phyloP scores from a whole-genome alignment of 495 filamentous ascomycete genomes.

The Achaetomiella virescens region DNA sequence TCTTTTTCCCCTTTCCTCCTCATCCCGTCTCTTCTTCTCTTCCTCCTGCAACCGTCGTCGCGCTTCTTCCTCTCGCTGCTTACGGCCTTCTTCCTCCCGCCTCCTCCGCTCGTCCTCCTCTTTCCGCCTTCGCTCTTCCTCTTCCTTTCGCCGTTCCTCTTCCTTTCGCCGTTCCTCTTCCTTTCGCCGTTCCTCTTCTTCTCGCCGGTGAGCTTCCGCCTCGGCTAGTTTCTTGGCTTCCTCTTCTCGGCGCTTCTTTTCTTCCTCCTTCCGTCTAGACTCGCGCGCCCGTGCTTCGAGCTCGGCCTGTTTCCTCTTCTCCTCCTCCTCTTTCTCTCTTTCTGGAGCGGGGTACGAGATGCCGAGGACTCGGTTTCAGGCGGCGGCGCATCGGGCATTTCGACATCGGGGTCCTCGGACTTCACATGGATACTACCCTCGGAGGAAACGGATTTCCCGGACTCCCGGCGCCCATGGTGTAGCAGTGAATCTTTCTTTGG shows the following conservation, averaged over 20 bases:
- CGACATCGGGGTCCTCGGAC: conserved; percentile 41
- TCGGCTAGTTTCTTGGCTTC: conserved; percentile 36
- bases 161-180: conserved; percentile 42
- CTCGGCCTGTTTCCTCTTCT: conserved; percentile 36
- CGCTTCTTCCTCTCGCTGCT: conserved; percentile 38
- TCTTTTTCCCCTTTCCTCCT: conserved; percentile 33
- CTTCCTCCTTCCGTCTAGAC: conserved; percentile 20
- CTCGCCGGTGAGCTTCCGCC: conserved; percentile 36
- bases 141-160: conserved; percentile 36
- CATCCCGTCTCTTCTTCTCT: conserved; percentile 38
- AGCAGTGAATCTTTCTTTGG: conserved; percentile 28
- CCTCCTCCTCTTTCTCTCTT: conserved; percentile 44
- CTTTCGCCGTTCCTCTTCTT: conserved; percentile 42
- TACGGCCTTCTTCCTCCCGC: conserved; percentile 39
- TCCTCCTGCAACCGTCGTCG: conserved; percentile 23
- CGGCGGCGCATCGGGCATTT: conserved; percentile 40
- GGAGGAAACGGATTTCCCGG: conserved; percentile 29
- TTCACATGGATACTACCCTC: conserved; percentile 45
- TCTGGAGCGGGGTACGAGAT: conserved; percentile 37
- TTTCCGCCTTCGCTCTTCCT: conserved; percentile 20
- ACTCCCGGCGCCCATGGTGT: conserved; percentile 34
- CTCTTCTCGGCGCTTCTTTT: conserved; percentile 26
- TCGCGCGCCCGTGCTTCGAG: conserved; percentile 29
- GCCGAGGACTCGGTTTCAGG: conserved; percentile 24
- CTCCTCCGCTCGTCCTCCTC: conserved; percentile 40